These are phyloP conservation scores for Shiraia sp. DNA, from an alignment of 2,329 filamentous ascomycete species.

Conservation along the genomic window DNA sequence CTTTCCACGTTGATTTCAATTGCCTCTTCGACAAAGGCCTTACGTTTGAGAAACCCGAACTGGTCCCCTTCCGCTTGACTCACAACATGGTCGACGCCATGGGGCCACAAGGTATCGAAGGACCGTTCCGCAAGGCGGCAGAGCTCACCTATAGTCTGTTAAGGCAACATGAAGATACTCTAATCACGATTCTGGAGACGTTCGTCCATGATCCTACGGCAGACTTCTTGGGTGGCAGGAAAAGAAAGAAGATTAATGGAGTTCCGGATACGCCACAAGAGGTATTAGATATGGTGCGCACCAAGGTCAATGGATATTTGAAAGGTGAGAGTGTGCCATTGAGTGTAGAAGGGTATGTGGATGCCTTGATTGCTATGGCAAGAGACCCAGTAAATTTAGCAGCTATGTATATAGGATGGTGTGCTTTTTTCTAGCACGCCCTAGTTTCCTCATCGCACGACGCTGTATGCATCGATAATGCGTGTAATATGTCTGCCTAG, in stretches of 20 bases:
- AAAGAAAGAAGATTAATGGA: constrained; percentile 57
- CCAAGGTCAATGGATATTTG: constrained; percentile 83
- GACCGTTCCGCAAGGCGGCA: constrained; percentile 86
- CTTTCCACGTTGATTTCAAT: constrained; percentile 99
- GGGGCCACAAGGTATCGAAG: constrained; percentile 89
- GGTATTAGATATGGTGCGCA: constrained; percentile 85
- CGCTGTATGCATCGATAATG: too few relatives aligned
- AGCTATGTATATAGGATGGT: constrained; percentile 98
- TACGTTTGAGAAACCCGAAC: constrained; percentile 91
- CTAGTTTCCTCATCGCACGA: too few relatives aligned
- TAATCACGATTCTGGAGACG: constrained; percentile 96
- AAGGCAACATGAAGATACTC: constrained; percentile 88
- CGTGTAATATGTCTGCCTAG: too few relatives aligned
- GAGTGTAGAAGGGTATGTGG: constrained; percentile 95
- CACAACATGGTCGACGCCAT: constrained; percentile 99
- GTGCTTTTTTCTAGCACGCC: constrained; percentile 61
- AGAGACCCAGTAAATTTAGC: constrained; percentile 78
- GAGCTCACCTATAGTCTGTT: constrained; percentile 85
- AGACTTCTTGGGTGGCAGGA: constrained; percentile 77
- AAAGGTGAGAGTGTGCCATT: constrained; percentile 88
- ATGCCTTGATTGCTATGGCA: constrained; percentile 88
- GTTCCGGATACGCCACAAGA: constrained; percentile 72
- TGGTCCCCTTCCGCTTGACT: constrained; percentile 93
- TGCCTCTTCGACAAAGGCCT: constrained; percentile 98
- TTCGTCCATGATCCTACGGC: constrained; percentile 97